Base-by-base conservation (phyloP, 192 early-diverging fungal species). In the Spinellus fusiger region DNA sequence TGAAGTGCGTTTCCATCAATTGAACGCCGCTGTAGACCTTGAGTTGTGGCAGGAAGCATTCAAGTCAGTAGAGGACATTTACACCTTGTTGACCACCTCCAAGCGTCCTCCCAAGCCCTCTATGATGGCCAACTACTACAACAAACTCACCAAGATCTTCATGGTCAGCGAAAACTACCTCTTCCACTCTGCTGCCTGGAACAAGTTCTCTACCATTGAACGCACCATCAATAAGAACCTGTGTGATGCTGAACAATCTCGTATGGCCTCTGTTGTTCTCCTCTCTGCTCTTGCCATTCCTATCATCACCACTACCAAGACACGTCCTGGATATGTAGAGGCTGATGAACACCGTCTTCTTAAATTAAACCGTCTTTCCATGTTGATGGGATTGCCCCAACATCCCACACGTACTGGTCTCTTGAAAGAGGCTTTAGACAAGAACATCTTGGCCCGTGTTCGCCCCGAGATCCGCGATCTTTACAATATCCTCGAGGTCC, bases 1-100 rank as follows among this genome's bases (percentile, higher is more conserved):
- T 64, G 97, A 98, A 67, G 89, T 90, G 48, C 90, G 95, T 51
- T 99, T 98, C 79, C 81, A 87, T 65, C 96, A 99, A 77, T 77
- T 99, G 13, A 93, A 96, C 62, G 93, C 87, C 37, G 95, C 96
- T 38, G 90, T 91, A 50, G 89, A 97, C 73, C 80, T 99, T 72
- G 96, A 99, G 76, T 81, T 97, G 66, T 99, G 96, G 96, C 97
- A 99, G 80, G 97, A 99, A 78, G 93, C 89, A 37, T 99, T 93
- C 84, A 83, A 89, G 60, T 93, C 93, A 32, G 84, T 98, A 48
- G 97, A 99, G 83, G 97, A 99, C 78, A 94, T 99, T 54, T 88
- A 96, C 80, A 87, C 89, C 64, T 78, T 99, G 56, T 79, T 99
- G 59, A 84, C 93, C 53, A 84, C 85, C 77, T 87, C 84, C 59